Evolutionary conservation across 441 rosid species (phyloP), one percentile per base, ranked within the genome.

Genomic region (Brassica balearica): DNA sequence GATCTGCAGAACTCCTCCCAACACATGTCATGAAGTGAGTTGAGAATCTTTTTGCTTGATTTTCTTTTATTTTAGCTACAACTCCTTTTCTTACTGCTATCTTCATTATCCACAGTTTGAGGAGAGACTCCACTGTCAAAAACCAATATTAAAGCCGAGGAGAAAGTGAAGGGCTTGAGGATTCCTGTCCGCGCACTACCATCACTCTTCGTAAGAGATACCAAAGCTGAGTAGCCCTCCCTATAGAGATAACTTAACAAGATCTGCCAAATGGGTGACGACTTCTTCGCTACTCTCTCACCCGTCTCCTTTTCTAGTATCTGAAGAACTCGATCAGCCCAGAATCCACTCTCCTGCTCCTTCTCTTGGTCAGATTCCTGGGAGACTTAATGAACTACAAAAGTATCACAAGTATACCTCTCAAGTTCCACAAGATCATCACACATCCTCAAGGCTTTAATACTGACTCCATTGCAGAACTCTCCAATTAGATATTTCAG

Each of bases 131-230:
- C 81, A 82, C 72, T 78, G 66, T 82, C 74, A 46, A 79, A 67
- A 69, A 90, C 75, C 27, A 75, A 87, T 70, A 95, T 70, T 14
- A 93, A 70, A 66, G 90, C 92, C 29, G 88, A 90, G 73, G 90
- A 89, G 69, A 86, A 69, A 8, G 94, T 92, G 73, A 89, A 89
- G 62, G 99, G 97, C 81, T 90, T 88, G 81, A 95, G 86, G 76
- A 93, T 82, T 78, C 96, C 99, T 5, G 77, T 53, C 68, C 78
- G 55, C 1, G 62, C 81, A 77, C 72, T 67, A 22, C 89, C 88
- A 66, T 86, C 80, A 25, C 82, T 81, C 74, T 79, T 72, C 10
- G 88, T 83, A 77, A 95, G 82, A 64, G 96, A 84, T 23, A 87
- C 86, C 46, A 87, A 77, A 81, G 94, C 91, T 80, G 88, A 87